These are phyloP conservation scores for Sclerotiophoma versabilis DNA, from an alignment of 2,329 filamentous ascomycete species.

Conservation along the genomic window DNA sequence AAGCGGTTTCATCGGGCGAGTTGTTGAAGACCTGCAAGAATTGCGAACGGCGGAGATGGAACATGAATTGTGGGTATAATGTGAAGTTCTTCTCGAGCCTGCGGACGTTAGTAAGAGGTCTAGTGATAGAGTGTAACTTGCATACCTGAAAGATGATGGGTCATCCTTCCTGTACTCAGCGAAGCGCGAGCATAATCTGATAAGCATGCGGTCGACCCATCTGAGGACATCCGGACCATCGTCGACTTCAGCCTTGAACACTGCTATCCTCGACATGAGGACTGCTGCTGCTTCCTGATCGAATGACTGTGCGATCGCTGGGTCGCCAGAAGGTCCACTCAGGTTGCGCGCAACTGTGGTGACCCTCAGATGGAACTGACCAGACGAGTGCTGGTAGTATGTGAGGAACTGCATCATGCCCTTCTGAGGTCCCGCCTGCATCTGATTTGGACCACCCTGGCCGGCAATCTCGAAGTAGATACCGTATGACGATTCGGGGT, in stretches of 20 bases:
- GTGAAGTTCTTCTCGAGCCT: slow-evolving; percentile 93
- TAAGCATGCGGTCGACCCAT: slow-evolving; percentile 99
- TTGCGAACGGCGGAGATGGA: slow-evolving; percentile 94
- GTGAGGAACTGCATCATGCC: slow-evolving; percentile 98
- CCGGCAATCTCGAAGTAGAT: slow-evolving; percentile 98
- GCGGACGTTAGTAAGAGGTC: slow-evolving; percentile 50
- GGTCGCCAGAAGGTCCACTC: slow-evolving; percentile 92
- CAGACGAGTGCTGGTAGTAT: slow-evolving; percentile 97
- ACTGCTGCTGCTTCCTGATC: slow-evolving; percentile 98
- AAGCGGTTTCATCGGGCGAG: slow-evolving; percentile 98
- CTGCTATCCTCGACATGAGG: slow-evolving; percentile 98
- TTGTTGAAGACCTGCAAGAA: slow-evolving; percentile 99
- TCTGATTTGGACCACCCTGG: slow-evolving; percentile 83
- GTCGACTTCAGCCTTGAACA: slow-evolving; percentile 98
- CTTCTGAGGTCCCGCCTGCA: slow-evolving; percentile 86
- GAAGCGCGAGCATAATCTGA: slow-evolving; percentile 93
- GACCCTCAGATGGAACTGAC: slow-evolving; percentile 93
- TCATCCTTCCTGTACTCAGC: slow-evolving; percentile 99
- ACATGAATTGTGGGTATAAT: slow-evolving; percentile 99
- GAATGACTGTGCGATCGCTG: slow-evolving; percentile 94
- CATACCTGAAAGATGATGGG: slow-evolving; percentile 84
- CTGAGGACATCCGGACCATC: slow-evolving; percentile 97
- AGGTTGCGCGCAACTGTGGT: slow-evolving; percentile 92
- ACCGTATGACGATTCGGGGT: slow-evolving; percentile 90
- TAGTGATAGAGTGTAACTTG: slow-evolving; percentile 66